Conservation (phyloP, 202 grass and related monocot species). For the Elaeis oleifera region DNA sequence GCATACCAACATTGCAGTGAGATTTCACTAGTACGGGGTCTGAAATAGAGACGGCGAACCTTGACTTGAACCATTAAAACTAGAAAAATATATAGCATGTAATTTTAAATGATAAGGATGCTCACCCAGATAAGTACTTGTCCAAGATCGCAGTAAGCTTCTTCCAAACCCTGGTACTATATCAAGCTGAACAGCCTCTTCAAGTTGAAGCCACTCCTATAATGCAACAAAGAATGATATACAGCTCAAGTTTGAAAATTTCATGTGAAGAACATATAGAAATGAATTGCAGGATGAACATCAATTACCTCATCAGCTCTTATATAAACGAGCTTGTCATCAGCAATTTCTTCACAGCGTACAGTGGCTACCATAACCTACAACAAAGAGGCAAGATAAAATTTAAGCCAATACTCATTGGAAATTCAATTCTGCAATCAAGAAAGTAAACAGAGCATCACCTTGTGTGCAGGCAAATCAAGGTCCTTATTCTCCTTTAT, state of each 20-base stretch:
- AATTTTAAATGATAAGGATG: slow-evolving; percentile 5
- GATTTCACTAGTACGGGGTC: too few species aligned
- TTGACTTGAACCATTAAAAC: too few species aligned
- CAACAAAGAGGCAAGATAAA: slow-evolving; percentile 24
- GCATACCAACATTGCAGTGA: too few species aligned
- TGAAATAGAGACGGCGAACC: too few species aligned
- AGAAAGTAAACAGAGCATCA: slow-evolving; percentile 9
- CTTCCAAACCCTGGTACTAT: slow-evolving; percentile 69
- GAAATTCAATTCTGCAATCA: background rate
- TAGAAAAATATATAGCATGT: too few species aligned
- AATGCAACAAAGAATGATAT: background rate
- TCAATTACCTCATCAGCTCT: slow-evolving; percentile 59
- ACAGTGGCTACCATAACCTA: slow-evolving; percentile 99
- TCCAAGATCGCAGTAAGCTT: slow-evolving; percentile 70
- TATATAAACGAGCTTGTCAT: slow-evolving; percentile 75
- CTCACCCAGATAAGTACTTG: slow-evolving; percentile 88
- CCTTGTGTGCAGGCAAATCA: slow-evolving; percentile 34
- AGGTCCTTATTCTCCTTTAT: slow-evolving; percentile 39
- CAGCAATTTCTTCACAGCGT: slow-evolving; percentile 93
- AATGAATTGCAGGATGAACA: background rate
- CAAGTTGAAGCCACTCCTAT: slow-evolving; percentile 84
- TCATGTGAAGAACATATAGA: background rate
- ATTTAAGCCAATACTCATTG: background rate
- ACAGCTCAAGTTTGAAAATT: background rate
- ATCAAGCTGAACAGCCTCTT: slow-evolving; percentile 76